Evolutionary conservation across 345 rosid genomes (phyloP), one percentile per base, ranked within the genome.

Genomic region (Streptanthus diversifolius): DNA sequence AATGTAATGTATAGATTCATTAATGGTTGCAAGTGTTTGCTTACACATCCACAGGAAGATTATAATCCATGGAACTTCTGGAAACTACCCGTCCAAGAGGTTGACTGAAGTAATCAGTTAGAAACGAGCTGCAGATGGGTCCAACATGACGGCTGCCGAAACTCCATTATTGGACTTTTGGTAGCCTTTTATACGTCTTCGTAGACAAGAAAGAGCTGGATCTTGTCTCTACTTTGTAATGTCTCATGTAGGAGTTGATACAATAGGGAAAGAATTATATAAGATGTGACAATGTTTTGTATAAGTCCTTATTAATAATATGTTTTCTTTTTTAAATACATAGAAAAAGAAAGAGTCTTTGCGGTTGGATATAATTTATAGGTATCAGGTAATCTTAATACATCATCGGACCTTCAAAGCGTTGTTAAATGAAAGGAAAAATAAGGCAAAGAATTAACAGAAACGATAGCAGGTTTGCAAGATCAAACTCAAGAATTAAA

Each of bases 11-110:
- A 41, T 52, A n/a, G 56, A 33, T 51, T 54, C 54, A n/a, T 49
- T 52, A 58, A 59, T 51, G 76, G 32, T 65, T 60, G 45, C 10
- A 48, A 47, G 18, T 32, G 62, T 62, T 60, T 19, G 27, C 18
- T 21, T 77, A 65, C 51, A 49, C 25, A 37, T 58, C 22, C 63
- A 80, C 90, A 92, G 96, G 98, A 90, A 81, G 98, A 90, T 73
- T 92, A 70, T 41, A 90, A 92, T 71, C 78, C 87, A 0, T 92
- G 96, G 96, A 90, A 92, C 61, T 90, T 78, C 75, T 92, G 96
- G 98, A 90, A 77, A 81, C 33, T 87, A 62, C 92, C 92, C 4
- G 41, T 88, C 59, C 83, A 68, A 3, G 96, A 88, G 8, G 35
- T 90, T 3, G 93, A 88, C 12, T 71, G 47, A 74, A 70, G 70